Evolutionary conservation across 1,284 basidiomycete species (phyloP).

Genomic region (Ceratobasidium sp.): DNA sequence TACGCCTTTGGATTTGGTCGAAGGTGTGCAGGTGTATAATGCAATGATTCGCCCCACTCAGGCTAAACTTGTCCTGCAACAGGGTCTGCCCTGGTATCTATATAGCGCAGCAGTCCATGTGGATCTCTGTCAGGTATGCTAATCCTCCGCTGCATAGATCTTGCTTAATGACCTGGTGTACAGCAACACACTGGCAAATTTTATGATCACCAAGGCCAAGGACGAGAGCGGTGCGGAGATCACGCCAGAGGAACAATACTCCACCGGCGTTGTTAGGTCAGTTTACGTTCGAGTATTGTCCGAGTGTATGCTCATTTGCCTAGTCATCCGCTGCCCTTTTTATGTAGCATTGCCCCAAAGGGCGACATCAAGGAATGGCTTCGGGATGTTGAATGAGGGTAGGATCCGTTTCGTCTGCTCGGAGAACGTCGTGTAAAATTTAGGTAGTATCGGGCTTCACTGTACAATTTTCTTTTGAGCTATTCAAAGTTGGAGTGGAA

Average conservation of each 20-base stretch:
- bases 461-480: slow-evolving; percentile 12
- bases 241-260: slow-evolving; percentile 5
- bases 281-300: no score
- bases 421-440: not conserved
- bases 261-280: no score
- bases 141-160: no score
- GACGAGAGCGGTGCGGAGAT: no score
- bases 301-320: no score
- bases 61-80: no score
- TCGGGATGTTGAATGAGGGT: slow-evolving; percentile 24
- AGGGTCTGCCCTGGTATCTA: not conserved
- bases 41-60: no score
- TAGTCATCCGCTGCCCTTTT: no score
- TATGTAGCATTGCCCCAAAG: no score
- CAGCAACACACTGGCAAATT: not conserved
- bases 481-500: no score
- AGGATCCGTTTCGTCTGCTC: not conserved
- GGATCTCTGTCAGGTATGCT: not conserved
- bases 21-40: not conserved
- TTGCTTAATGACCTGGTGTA: no score
- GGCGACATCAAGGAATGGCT: not conserved
- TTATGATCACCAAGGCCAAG: slow-evolving; percentile 4
- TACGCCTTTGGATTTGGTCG: not conserved
- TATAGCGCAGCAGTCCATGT: not conserved
- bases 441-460: slow-evolving; percentile 44